Evolutionary conservation across 352 stramenopile genomes (phyloP).

Genomic region (Phytophthora colocasiae): DNA sequence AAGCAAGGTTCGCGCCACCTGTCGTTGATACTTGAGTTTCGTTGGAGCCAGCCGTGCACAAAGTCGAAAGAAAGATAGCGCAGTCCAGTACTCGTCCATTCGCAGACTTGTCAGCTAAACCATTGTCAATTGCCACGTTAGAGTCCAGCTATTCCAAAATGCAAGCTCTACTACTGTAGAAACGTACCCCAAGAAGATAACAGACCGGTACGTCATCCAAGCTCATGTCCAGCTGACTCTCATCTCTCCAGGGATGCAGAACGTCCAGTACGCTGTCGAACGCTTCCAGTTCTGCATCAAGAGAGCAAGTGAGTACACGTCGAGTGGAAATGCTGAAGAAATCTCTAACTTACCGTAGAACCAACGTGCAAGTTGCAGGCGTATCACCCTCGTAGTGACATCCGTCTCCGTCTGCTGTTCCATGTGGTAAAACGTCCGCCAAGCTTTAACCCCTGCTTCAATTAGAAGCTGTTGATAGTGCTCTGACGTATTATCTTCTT

Average conservation of each 20-base stretch:
- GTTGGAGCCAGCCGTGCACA: constrained; percentile 47
- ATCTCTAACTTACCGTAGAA: constrained; percentile 60
- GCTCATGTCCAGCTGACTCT: constrained; percentile 11
- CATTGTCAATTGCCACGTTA: neutral
- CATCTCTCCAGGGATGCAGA: constrained; percentile 27
- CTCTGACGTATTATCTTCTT: constrained; percentile 6
- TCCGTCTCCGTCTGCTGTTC: constrained; percentile 44
- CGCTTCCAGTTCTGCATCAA: constrained; percentile 41
- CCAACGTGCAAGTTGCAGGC: constrained; percentile 72
- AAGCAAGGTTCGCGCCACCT: constrained; percentile 50
- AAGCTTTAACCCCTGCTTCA: constrained; percentile 45
- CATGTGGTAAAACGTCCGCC: constrained; percentile 64
- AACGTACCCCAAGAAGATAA: constrained; percentile 59
- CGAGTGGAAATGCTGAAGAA: neutral
- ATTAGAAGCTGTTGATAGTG: constrained; percentile 35
- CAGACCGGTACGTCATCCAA: constrained; percentile 24
- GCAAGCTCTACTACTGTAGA: neutral
- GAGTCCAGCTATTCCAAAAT: constrained; percentile 1
- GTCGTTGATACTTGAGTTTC: constrained; percentile 58
- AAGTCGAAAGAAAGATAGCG: constrained; percentile 55
- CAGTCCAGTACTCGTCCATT: constrained; percentile 48
- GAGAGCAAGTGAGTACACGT: neutral
- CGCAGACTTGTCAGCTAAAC: constrained; percentile 51
- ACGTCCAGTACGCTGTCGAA: constrained; percentile 37
- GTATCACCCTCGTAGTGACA: constrained; percentile 12